Base-by-base conservation (phyloP, 805 yeast genomes). In the Metschnikowia similis region DNA sequence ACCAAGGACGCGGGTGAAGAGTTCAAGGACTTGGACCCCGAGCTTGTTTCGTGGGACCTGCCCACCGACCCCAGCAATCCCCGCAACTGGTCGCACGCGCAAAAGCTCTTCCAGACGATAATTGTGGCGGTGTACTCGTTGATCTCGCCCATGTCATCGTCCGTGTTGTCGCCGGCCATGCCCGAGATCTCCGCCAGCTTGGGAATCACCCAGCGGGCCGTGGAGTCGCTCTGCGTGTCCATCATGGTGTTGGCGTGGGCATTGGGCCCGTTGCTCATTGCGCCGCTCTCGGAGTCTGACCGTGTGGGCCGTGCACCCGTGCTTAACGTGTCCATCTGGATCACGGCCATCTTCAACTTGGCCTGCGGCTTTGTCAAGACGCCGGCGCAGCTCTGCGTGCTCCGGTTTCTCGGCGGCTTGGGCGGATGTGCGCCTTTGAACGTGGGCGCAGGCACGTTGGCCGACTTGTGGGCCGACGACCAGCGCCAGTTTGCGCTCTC, bases 171-270 rank as follows among this genome's bases (percentile, higher is more conserved):
- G 0, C 87, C 88, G 0, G 87, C 86, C 0, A 73, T 80, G 55
- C 56, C 72, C 0, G 70, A 70, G 7, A 81, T 84, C 36, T 61
- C 80, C 4, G 64, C 52, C 6, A 72, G 71, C 2, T 76, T 82
- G 49, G 64, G 69, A 45, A 54, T 57, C n/a, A 32, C 46, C 17
- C 39, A 41, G 35, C 37, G 7, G 6, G 47, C 48, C 21, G 75
- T 79, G 38, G 63, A 71, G 3, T 49, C 57, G 26, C 49, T 58
- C 35, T 53, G 56, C 28, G 83, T 85, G 3, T 78, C 87, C 0
- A 75, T 85, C 34, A 83, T 81, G 71, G 76, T 85, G n/a, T 71
- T 84, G 56, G 88, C 89, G 1, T 75, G 87, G 75, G 89, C 88
- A 0, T 53, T 80, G 17, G 85, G 85, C 10, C 89, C 90, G 1